phyloP scores from a whole-genome alignment of 352 stramenopile genomes.

The Pythium pyrilobum region DNA sequence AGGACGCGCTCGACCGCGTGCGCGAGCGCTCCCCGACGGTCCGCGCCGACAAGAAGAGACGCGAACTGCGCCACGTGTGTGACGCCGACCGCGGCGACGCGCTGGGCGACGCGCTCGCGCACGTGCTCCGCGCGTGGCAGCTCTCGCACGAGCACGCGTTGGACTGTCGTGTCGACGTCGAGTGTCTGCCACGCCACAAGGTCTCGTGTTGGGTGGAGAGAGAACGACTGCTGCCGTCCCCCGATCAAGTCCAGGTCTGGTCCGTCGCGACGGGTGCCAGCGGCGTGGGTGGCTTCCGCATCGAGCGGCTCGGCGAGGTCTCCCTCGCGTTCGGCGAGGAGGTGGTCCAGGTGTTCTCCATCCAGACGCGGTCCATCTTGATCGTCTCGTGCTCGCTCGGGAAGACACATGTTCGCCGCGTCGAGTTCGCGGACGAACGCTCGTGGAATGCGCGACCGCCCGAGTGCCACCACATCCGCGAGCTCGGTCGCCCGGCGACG shows the following conservation, averaged over 20 bases:
- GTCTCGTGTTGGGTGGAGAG: neutral
- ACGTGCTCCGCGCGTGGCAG: neutral
- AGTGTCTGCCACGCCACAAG: neutral
- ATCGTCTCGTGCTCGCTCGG: neutral
- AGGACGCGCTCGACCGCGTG: too few species aligned
- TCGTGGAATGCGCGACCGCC: neutral
- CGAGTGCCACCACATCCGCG: neutral
- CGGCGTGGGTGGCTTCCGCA: too few species aligned
- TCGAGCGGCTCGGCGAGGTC: neutral
- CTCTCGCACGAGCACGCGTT: neutral
- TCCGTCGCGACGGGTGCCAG: too few species aligned
- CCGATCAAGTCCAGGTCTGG: neutral
- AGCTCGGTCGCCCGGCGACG: neutral
- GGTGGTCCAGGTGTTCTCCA: neutral
- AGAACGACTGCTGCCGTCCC: neutral
- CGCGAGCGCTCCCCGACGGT: too few species aligned
- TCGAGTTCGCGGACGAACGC: neutral
- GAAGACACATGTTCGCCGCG: slow-evolving; percentile 2
- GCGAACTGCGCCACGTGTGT: too few species aligned
- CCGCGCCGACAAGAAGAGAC: too few species aligned
- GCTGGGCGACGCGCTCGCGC: neutral
- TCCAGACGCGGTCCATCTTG: slow-evolving; percentile 1
- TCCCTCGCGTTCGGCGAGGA: neutral
- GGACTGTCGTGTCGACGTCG: neutral
- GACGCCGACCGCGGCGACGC: neutral